Evolutionary conservation across 768 basidiomycete genomes (phyloP).

Genomic region (Naganishia onofrii): DNA sequence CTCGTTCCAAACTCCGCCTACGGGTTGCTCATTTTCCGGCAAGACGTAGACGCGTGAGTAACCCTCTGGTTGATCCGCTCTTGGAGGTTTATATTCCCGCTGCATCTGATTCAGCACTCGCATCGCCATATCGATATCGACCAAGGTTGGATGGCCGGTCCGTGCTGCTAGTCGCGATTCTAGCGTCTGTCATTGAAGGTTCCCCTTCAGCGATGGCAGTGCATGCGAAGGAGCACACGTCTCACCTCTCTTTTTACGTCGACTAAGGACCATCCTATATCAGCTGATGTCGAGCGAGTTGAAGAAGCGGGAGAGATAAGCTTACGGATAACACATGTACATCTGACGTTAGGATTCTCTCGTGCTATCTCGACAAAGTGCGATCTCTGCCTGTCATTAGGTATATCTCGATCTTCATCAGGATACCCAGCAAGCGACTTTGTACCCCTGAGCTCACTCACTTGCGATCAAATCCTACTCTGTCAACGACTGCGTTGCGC

Average conservation of each 20-base stretch:
- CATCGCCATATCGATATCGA: conserved; percentile 40
- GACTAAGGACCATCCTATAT: not conserved
- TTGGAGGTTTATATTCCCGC: conserved; percentile 38
- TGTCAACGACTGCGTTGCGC: conserved; percentile 47
- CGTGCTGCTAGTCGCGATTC: conserved; percentile 36
- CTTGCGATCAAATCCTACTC: conserved; percentile 48
- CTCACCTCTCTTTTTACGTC: conserved; percentile 23
- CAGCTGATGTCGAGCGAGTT: not conserved
- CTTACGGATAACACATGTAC: conserved; percentile 32
- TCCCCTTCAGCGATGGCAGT: not conserved
- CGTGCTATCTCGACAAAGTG: conserved; percentile 46
- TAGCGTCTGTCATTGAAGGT: conserved; percentile 33
- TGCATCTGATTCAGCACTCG: conserved; percentile 44
- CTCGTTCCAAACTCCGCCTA: conserved; percentile 35
- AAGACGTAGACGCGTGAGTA: conserved; percentile 40
- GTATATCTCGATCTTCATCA: not conserved
- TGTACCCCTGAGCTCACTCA: conserved; percentile 29
- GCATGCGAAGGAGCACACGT: not conserved
- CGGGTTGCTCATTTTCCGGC: conserved; percentile 35
- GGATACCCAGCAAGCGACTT: not conserved
- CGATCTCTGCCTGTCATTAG: conserved; percentile 40
- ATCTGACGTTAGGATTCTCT: conserved; percentile 28
- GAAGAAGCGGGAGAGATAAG: not conserved
- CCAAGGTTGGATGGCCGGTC: conserved; percentile 44
- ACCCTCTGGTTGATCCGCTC: conserved; percentile 38